Evolutionary conservation across 306 rosid genomes (phyloP).

Genomic region (Sindora glabra): DNA sequence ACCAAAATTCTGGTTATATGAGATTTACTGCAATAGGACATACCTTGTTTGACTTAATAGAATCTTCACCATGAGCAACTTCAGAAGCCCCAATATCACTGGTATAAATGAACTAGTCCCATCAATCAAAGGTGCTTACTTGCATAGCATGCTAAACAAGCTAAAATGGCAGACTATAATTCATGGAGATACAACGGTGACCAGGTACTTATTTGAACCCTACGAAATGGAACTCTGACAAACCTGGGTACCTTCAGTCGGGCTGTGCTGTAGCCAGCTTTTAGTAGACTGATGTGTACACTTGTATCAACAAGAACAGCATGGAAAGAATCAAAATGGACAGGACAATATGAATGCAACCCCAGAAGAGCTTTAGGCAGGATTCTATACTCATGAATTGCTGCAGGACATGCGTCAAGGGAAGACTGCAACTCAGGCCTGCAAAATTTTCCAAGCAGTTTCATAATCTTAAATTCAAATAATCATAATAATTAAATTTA

Average conservation of each 20-base stretch:
- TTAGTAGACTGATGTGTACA: conserved; percentile 65
- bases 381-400: conserved; percentile 79
- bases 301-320: conserved; percentile 75
- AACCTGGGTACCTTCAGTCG: conserved; percentile 62
- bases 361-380: conserved; percentile 85
- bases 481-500: conserved; percentile 3
- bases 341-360: conserved; percentile 81
- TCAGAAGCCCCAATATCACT: conserved; percentile 39
- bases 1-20: not conserved
- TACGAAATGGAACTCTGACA: conserved; percentile 35
- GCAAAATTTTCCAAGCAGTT: conserved; percentile 20
- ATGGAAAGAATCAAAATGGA: conserved; percentile 73
- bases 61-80: conserved; percentile 29
- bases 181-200: conserved; percentile 3
- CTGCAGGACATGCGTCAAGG: conserved; percentile 45
- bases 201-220: conserved; percentile 9
- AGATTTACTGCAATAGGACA: conserved; percentile 8
- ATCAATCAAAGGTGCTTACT: conserved; percentile 1
- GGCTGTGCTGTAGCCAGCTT: conserved; percentile 32
- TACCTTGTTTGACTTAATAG: conserved; percentile 44
- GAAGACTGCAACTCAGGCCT: conserved; percentile 54
- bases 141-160: not conserved
- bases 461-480: conserved; percentile 1
- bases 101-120: conserved; percentile 28
- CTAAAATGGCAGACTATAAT: not conserved